A percentile compares a stretch with the other conserved stretches of the same genome.
These are phyloP conservation scores for Rhizopogon rudus DNA, from an alignment of 768 basidiomycete species.

Conservation along the genomic window DNA sequence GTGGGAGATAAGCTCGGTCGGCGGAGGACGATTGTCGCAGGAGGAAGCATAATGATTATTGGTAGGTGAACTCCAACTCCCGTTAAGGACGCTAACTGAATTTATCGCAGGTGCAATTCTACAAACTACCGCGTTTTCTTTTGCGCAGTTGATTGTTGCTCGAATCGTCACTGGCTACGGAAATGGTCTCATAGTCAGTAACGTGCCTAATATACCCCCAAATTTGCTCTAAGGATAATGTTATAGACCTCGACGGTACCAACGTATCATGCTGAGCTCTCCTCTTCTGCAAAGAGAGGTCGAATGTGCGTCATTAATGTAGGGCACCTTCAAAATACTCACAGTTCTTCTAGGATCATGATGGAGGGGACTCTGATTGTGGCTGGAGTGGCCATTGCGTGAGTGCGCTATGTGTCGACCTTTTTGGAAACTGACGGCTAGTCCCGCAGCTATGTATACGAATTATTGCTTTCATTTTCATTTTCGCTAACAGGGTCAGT, in stretches of 20 bases:
- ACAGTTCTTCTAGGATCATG: conserved; percentile 2
- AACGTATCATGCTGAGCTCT: conserved; percentile 41
- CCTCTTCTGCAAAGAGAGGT: conserved; percentile 37
- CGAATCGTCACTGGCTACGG: conserved; percentile 37
- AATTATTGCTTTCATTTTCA: not conserved
- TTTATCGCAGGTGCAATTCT: conserved; percentile 23
- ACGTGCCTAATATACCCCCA: no score
- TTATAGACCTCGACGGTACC: conserved; percentile 38
- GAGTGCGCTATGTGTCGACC: conserved; percentile 7
- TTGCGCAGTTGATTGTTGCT: conserved; percentile 36
- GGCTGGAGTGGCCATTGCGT: conserved; percentile 36
- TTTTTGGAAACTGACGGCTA: not conserved
- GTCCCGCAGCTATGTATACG: not conserved
- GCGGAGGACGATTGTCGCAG: conserved; percentile 32
- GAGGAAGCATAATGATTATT: conserved; percentile 36
- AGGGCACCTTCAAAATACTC: not conserved
- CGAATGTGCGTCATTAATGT: conserved; percentile 16
- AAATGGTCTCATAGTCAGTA: conserved; percentile 34
- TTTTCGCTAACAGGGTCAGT: conserved; percentile 14
- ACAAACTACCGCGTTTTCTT: conserved; percentile 31
- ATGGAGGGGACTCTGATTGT: conserved; percentile 4
- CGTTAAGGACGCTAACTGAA: not conserved
- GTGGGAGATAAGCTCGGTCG: conserved; percentile 37
- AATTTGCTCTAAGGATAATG: not conserved
- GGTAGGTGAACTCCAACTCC: conserved; percentile 13